phyloP scores from a whole-genome alignment of 768 basidiomycete genomes.

The Trametes gibbosa region DNA sequence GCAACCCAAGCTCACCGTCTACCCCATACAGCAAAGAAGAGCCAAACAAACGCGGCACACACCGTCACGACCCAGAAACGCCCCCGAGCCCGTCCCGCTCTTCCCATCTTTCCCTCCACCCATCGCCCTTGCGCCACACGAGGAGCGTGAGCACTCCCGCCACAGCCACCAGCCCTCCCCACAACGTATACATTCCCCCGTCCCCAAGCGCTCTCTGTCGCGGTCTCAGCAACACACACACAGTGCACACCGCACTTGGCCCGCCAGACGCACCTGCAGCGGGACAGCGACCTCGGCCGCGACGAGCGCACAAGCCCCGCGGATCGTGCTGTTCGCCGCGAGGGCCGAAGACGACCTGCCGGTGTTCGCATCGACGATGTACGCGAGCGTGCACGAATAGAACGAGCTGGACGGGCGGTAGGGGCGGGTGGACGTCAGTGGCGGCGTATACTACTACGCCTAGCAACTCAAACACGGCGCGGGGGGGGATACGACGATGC shows the following conservation, averaged over 20 bases:
- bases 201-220: constrained; percentile 66
- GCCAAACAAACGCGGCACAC: too few species aligned
- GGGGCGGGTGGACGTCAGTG: neutral
- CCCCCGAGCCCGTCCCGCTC: too few species aligned
- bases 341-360: constrained; percentile 76
- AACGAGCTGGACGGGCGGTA: constrained; percentile 46
- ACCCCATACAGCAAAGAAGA: too few species aligned
- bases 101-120: constrained; percentile 56
- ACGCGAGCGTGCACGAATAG: constrained; percentile 72
- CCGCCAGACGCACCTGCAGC: constrained; percentile 47
- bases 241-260: too few species aligned
- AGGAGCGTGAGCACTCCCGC: constrained; percentile 55
- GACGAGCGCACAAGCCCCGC: constrained; percentile 69
- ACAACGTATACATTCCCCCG: constrained; percentile 75
- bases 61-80: too few species aligned
- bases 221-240: too few species aligned
- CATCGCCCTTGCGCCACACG: constrained; percentile 53
- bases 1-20: too few species aligned
- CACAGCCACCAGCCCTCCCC: constrained; percentile 50
- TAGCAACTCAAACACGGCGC: neutral
- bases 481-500: neutral
- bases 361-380: constrained; percentile 82
- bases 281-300: constrained; percentile 73
- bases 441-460: neutral
- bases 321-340: constrained; percentile 73